Base-by-base conservation (phyloP, 257 asterid species). In the Solanum lignicaule region DNA sequence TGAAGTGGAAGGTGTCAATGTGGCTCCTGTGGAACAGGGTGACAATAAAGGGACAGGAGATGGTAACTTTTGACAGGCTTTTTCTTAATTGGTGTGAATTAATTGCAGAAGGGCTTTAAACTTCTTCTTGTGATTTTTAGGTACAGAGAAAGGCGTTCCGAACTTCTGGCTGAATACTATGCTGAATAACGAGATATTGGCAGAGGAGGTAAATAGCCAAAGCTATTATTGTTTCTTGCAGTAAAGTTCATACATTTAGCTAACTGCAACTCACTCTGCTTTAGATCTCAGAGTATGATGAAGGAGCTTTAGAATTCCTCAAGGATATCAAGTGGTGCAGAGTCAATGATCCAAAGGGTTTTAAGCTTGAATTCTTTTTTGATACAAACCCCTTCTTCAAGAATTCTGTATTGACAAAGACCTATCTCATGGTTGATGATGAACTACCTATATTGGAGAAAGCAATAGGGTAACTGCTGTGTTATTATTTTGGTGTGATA, bases 251-350 rank as follows among this genome's bases (percentile, higher is more conserved):
- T 72, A 14, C 75, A 13, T 85, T 66, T 14, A 85, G 41, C 78
- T 84, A 20, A 84, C 31, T 52, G 69, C 36, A 35, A 71, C 31
- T 38, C 74, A 36, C 27, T 86, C 31, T 87, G 86, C 85, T 89
- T 83, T 88, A 95, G 98, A 96, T 96, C 68, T 79, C 98, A 6
- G 98, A 95, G 84, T 95, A 95, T 27, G 98, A 96, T 38, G 99
- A 95, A 90, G 97, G 91, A 87, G 96, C 98, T 93, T 91, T 96
- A 11, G 92, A 89, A 87, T 94, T 88, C 90, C 97, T 96, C 89
- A 93, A 93, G 90, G 99, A 96, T 91, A 93, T 95, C 84, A 94
- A 93, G 90, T 95, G 96, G 95, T 88, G 89, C 89, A 93, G 84
- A 90, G 86, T 93, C 88, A 93, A 93, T 87, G 68, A 91, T 83